Percentiles rank a stretch among this genome's conserved stretches.
Conservation (phyloP, 1,139 yeast species). For the Candida albicans region DNA sequence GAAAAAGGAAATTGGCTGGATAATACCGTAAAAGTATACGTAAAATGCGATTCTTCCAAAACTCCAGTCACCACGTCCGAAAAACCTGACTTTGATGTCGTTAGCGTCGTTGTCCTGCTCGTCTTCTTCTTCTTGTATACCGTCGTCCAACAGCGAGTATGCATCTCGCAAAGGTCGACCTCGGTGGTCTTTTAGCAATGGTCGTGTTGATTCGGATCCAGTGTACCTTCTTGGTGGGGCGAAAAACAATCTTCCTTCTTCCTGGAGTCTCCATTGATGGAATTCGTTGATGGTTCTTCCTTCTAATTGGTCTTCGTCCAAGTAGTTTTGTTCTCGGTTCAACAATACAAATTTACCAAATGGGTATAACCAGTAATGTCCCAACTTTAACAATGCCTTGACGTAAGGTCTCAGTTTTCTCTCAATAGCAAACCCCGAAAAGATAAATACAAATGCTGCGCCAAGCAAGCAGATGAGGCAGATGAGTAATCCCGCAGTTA, state of each 20-base stretch:
- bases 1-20: conserved; percentile 65
- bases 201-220: conserved; percentile 33
- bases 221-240: conserved; percentile 60
- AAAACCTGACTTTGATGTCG: conserved; percentile 59
- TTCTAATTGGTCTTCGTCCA: conserved; percentile 84
- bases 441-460: conserved; percentile 40
- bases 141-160: conserved; percentile 33
- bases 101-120: conserved; percentile 25
- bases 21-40: conserved; percentile 62
- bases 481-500: conserved; percentile 67
- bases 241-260: conserved; percentile 67
- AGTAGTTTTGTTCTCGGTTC: conserved; percentile 74
- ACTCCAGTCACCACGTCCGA: conserved; percentile 95
- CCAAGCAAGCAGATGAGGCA: conserved; percentile 52
- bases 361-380: conserved; percentile 73
- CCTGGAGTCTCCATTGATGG: conserved; percentile 84
- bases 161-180: conserved; percentile 46
- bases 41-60: conserved; percentile 79
- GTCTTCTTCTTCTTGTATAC: conserved; percentile 14
- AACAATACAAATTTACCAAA: conserved; percentile 88
- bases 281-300: conserved; percentile 86
- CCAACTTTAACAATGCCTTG: conserved; percentile 59
- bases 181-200: conserved; percentile 44
- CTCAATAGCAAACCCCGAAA: conserved; percentile 49
- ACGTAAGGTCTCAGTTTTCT: conserved; percentile 54